These are phyloP conservation scores for Sporormia fimetaria DNA, from an alignment of 495 filamentous ascomycete species.

Conservation along the genomic window DNA sequence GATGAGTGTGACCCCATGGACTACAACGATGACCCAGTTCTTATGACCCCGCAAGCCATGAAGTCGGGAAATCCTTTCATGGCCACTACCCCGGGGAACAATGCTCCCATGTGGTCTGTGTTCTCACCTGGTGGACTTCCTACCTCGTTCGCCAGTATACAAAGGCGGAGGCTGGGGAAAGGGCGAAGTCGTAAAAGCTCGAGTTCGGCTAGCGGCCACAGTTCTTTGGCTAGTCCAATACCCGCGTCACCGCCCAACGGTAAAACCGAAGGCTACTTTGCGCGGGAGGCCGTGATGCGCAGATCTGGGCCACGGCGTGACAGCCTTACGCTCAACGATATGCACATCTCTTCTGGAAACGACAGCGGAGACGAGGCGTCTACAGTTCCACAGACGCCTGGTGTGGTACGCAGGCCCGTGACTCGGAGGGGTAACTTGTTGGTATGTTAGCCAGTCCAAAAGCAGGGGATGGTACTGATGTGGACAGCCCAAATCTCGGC, in stretches of 20 bases:
- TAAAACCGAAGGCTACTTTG: conserved; percentile 35
- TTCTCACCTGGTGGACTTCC: conserved; percentile 48
- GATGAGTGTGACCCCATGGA: conserved; percentile 73
- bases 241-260: conserved; percentile 53
- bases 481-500: conserved; percentile 78
- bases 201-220: conserved; percentile 59
- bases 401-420: conserved; percentile 57
- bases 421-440: conserved; percentile 80
- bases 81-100: conserved; percentile 4
- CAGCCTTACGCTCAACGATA: conserved; percentile 72
- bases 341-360: conserved; percentile 69
- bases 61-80: conserved; percentile 38
- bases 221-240: conserved; percentile 54
- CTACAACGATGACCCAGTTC: conserved; percentile 66
- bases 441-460: conserved; percentile 39
- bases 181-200: conserved; percentile 52
- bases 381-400: conserved; percentile 37
- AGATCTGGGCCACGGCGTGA: conserved; percentile 55
- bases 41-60: conserved; percentile 56
- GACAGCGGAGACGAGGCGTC: conserved; percentile 63
- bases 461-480: conserved; percentile 4
- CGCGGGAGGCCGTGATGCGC: conserved; percentile 32
- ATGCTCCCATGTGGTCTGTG: conserved; percentile 35
- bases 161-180: conserved; percentile 48
- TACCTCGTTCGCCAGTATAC: conserved; percentile 40